Evolutionary conservation across 208 protist genomes (phyloP).

Genomic region (Borovskyia barvae): DNA sequence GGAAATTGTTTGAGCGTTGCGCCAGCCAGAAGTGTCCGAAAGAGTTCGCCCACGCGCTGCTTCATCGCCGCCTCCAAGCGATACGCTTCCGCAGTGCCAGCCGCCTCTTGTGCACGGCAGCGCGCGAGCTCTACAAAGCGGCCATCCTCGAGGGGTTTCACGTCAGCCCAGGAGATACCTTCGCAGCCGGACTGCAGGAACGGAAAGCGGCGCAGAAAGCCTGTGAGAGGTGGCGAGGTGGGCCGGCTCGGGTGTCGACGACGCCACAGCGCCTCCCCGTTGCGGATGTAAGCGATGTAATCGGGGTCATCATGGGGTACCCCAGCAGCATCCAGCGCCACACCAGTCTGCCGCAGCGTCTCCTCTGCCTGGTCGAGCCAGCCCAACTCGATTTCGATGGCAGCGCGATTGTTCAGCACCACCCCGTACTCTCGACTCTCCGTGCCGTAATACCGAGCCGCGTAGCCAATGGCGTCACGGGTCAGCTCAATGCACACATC

Average conservation of each 20-base stretch:
- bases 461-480: constrained; percentile 56
- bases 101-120: constrained; percentile 24
- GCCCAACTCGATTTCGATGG: constrained; percentile 68
- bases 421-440: constrained; percentile 57
- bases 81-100: constrained; percentile 19
- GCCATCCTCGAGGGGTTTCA: constrained; percentile 55
- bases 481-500: constrained; percentile 53
- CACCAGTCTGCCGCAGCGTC: constrained; percentile 37
- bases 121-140: constrained; percentile 55
- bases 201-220: constrained; percentile 55
- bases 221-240: constrained; percentile 7
- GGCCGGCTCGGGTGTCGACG: constrained; percentile 11
- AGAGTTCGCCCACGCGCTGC: constrained; percentile 50
- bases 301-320: constrained; percentile 59
- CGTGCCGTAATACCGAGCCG: constrained; percentile 45
- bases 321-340: constrained; percentile 36
- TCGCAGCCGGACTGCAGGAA: constrained; percentile 45
- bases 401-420: constrained; percentile 60
- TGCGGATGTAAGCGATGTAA: constrained; percentile 65
- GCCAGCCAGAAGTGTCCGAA: constrained; percentile 46
- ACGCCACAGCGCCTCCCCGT: constrained; percentile 34
- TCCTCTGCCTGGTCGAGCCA: constrained; percentile 36
- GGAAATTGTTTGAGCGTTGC: constrained; percentile 44
- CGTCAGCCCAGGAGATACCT: constrained; percentile 54
- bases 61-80: constrained; percentile 50